Evolutionary conservation across 129 eudicot genomes (phyloP), one percentile per base, ranked within the genome.

Genomic region (Heracleum sosnowskyi): DNA sequence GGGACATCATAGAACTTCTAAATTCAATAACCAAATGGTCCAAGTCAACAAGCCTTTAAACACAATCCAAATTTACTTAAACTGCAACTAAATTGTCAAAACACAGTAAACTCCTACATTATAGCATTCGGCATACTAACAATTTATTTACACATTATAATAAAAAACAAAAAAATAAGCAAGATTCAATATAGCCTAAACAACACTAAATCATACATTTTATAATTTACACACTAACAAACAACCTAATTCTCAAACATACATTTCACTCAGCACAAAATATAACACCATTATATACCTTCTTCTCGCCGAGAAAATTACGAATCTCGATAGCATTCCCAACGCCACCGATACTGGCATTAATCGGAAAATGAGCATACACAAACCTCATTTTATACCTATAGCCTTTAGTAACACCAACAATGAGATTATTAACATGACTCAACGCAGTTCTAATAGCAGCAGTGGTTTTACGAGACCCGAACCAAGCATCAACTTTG

Each of bases 291-390:
- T 17, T n/a, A n/a, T n/a, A n/a, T 74, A 90, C 96, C 92, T 78
- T 90, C 86, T 90, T 90, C 81, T 90, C 96, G 55, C 96, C 96
- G 53, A 87, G 86, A 66, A 88, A 90, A 71, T 90, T 90, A 20
- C 90, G 87, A 87, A 87, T 90, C 86, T 90, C 96, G 71, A 87
- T 90, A 1, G 85, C 47, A 22, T 80, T 75, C 3, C 39, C 4
- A 36, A 2, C 39, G 4, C 0, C 3, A 36, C 4, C 39, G 4
- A 36, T 36, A 36, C 39, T 36, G 4, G 39, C 39, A 36, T 36
- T 36, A 36, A 36, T 36, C 3, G 37, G 39, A 36, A 36, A 36
- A 36, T 36, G 39, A 36, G 39, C 39, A 36, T 36, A 0, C 3
- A 36, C 39, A 36, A 36, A 36, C 4, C 39, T 36, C 39, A 36